Percentiles rank a stretch among this genome's conserved stretches.
These are phyloP conservation scores for Tuber magnatum DNA, from an alignment of 495 filamentous ascomycete genomes.

Conservation along the genomic window DNA sequence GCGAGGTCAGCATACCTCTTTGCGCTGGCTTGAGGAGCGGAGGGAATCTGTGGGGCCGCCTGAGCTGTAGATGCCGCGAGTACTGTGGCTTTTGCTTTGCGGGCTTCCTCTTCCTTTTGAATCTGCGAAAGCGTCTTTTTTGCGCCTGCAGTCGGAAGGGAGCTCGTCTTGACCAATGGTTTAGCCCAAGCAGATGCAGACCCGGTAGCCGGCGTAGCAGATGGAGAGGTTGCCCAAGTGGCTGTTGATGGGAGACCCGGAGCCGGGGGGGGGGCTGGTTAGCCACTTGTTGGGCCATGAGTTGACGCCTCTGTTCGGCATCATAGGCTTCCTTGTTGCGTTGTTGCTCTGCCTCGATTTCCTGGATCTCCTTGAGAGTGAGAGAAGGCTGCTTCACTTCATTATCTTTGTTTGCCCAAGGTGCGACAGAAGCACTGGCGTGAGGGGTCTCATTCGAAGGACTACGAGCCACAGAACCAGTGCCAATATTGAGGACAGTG, in stretches of 20 bases:
- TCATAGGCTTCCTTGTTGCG: constrained; percentile 80
- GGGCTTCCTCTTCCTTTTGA: constrained; percentile 88
- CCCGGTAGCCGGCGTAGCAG: constrained; percentile 47
- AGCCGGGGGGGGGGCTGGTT: constrained; percentile 60
- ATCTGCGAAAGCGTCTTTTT: constrained; percentile 95
- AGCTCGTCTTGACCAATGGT: constrained; percentile 47
- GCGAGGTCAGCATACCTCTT: constrained; percentile 97
- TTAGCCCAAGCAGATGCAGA: constrained; percentile 56
- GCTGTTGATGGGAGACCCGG: constrained; percentile 79
- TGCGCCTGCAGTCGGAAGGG: constrained; percentile 46
- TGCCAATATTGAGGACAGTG: constrained; percentile 15
- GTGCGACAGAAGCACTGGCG: constrained; percentile 62
- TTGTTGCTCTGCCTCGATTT: constrained; percentile 87
- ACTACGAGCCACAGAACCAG: constrained; percentile 27
- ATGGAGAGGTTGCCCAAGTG: constrained; percentile 81
- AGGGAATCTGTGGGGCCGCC: constrained; percentile 49
- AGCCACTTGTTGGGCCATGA: constrained; percentile 71
- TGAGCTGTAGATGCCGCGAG: constrained; percentile 53
- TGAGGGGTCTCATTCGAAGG: constrained; percentile 50
- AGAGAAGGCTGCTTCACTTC: constrained; percentile 85
- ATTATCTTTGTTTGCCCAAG: constrained; percentile 67
- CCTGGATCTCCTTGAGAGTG: constrained; percentile 94
- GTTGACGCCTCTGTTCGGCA: constrained; percentile 67
- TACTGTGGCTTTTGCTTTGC: constrained; percentile 60
- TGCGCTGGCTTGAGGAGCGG: constrained; percentile 50